Evolutionary conservation across 805 yeast genomes (phyloP).

Genomic region (Monosporozyma solicola): DNA sequence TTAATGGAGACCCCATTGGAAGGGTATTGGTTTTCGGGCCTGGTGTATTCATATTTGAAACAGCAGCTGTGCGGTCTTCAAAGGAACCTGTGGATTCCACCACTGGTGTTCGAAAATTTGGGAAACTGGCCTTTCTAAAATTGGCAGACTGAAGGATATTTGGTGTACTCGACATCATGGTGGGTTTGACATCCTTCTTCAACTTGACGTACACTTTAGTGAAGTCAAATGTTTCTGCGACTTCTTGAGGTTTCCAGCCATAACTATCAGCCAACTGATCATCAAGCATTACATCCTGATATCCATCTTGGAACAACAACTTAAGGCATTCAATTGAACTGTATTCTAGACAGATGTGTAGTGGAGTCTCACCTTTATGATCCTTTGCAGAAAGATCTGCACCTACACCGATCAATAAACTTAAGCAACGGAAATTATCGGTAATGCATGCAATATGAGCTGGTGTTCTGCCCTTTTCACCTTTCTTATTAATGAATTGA

Average conservation of each 20-base stretch:
- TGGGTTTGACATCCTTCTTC: slow-evolving; percentile 14
- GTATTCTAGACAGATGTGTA: slow-evolving; percentile 72
- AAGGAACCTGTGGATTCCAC: slow-evolving; percentile 17
- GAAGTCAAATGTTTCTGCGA: slow-evolving; percentile 46
- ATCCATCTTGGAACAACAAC: slow-evolving; percentile 35
- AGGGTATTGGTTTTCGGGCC: background rate
- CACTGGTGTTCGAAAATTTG: slow-evolving; percentile 21
- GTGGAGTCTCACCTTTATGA: slow-evolving; percentile 66
- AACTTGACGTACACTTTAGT: slow-evolving; percentile 34
- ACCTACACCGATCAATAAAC: slow-evolving; percentile 59
- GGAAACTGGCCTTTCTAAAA: slow-evolving; percentile 12
- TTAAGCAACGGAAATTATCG: slow-evolving; percentile 56
- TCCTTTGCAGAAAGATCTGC: slow-evolving; percentile 71
- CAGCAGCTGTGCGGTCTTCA: slow-evolving; percentile 27
- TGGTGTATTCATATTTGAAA: slow-evolving; percentile 17
- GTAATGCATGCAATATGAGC: slow-evolving; percentile 57
- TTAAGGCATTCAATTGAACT: slow-evolving; percentile 53
- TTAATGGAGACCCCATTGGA: slow-evolving; percentile 1
- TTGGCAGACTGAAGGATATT: background rate
- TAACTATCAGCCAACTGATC: slow-evolving; percentile 37
- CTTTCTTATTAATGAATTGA: slow-evolving; percentile 41
- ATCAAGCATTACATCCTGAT: slow-evolving; percentile 27
- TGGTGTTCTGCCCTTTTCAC: slow-evolving; percentile 46
- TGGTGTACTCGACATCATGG: slow-evolving; percentile 4
- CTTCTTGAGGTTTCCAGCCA: slow-evolving; percentile 62